Base-by-base conservation (phyloP, 2,329 filamentous ascomycete genomes). In the Gremmenia infestans region DNA sequence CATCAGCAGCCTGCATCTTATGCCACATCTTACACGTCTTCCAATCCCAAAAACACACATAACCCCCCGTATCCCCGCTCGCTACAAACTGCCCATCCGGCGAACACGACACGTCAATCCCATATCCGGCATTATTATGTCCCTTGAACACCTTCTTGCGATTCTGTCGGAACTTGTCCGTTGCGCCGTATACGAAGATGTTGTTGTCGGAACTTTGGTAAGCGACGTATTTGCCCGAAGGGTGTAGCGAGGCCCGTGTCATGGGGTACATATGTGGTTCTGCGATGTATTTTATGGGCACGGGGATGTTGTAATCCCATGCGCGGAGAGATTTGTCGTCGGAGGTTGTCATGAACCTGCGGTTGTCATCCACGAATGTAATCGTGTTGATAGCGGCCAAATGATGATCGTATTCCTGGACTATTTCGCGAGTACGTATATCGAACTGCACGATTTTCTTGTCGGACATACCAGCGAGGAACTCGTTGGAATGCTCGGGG, bases 21-120 rank as follows among this genome's bases (percentile, higher is more conserved):
- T 96, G 91, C 74, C 91, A 96, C 91, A 99, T 93, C 76, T 97
- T 97, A 72, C 93, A 96, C 40, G 91, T 97, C 82, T 99, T 99
- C 90, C 92, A 99, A 73, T 97, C 94, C 91, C 92, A 99, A 75
- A 97, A 97, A 73, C 89, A 96, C 48, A 96, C 85, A 67, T 83
- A 97, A 37, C 95, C 94, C 15, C 83, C 91, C 51, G 85, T 89
- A 72, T 99, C 94, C 59, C 94, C 94, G 17, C 83, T 89, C 19
- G 85, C 87, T 53, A 99, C 78, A 71, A 97, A 96, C 69, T 96
- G 91, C 0, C 94, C 94, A 70, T 97, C 94, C 0, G 92, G 90
- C 66, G 86, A 91, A 69, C 95, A 88, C 52, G 88, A 86, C 50
- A 99, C 80, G 67, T 96, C 94, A 60, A 97, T 91, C 2, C 88